Conservation (phyloP, 768 basidiomycete genomes). For the Gautieria morchelliformis region DNA sequence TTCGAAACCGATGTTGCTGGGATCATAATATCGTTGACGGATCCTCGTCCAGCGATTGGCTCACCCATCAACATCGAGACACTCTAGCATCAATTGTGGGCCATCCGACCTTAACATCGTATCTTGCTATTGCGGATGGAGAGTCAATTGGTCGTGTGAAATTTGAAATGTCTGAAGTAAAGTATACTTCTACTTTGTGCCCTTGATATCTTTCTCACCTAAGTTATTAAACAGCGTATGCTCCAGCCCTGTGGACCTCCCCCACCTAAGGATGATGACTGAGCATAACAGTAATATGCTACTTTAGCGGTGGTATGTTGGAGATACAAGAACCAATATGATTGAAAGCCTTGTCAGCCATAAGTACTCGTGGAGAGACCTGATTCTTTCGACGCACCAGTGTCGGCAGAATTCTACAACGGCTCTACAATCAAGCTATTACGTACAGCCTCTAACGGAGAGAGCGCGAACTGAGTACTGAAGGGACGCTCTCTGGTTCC, state of each 20-base stretch:
- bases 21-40: slow-evolving; percentile 11
- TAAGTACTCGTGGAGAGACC: no score
- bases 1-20: not conserved
- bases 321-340: no score
- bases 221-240: slow-evolving; percentile 55
- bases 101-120: slow-evolving; percentile 78
- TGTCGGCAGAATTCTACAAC: no score
- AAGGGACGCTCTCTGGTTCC: no score
- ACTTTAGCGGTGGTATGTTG: no score
- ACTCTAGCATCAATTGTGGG: slow-evolving; percentile 90
- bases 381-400: no score
- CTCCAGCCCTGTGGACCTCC: slow-evolving; percentile 92
- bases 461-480: no score
- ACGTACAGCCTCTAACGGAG: no score
- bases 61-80: slow-evolving; percentile 95
- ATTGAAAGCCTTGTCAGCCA: no score
- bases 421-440: no score
- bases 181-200: slow-evolving; percentile 6
- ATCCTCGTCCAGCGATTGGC: slow-evolving; percentile 67
- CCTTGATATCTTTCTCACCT: slow-evolving; percentile 7
- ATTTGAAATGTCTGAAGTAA: slow-evolving; percentile 95
- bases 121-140: slow-evolving; percentile 87
- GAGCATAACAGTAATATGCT: not conserved
- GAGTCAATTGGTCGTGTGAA: slow-evolving; percentile 82
- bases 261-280: slow-evolving; percentile 78